Base-by-base conservation (phyloP, 495 filamentous ascomycete species). In the Tuber calosporum region DNA sequence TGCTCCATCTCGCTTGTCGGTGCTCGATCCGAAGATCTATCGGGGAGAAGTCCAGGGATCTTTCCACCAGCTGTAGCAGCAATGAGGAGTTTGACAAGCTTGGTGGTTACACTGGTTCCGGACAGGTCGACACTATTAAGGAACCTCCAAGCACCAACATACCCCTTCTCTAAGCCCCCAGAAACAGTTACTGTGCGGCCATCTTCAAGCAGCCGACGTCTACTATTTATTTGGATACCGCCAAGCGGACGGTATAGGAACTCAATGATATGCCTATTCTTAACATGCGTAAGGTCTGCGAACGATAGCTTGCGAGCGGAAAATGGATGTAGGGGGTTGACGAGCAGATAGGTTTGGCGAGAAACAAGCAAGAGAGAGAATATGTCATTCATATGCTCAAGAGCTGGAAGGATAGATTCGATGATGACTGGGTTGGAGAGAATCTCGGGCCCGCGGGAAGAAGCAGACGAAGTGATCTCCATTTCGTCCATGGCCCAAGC, bases 361-460 rank as follows among this genome's bases (percentile, higher is more conserved):
- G 79, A 80, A 66, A 80, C 79, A 38, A 71, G 67, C 45, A 77
- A 75, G 20, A 80, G 75, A n/a, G 78, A 71, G 45, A 80, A 68
- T 70, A 80, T 77, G 69, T 80, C 79, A 37, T 72, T 70, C 37
- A 80, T 68, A 66, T 80, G 78, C 17, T 75, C 78, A 30, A 80
- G 70, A 30, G 72, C 74, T 17, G 78, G 70, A 20, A 80, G 75
- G 45, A 80, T 80, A 11, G 78, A 80, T 66, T 80, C 79, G 26
- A 80, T 70, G 43, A 80, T 77, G 20, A 80, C 74, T 39, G 75
- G 74, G 72, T 80, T 80, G 39, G 75, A 75, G 58, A 80, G 79
- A 20, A 80, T 80, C 36, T 81, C 75, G 20, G 73, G 78, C 19
- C 79, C 79, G 38, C 74, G 76, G 66, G 74, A 77, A 38, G 67